These are phyloP conservation scores for Suillus cothurnatus DNA, from an alignment of 768 basidiomycete species.

Conservation along the genomic window DNA sequence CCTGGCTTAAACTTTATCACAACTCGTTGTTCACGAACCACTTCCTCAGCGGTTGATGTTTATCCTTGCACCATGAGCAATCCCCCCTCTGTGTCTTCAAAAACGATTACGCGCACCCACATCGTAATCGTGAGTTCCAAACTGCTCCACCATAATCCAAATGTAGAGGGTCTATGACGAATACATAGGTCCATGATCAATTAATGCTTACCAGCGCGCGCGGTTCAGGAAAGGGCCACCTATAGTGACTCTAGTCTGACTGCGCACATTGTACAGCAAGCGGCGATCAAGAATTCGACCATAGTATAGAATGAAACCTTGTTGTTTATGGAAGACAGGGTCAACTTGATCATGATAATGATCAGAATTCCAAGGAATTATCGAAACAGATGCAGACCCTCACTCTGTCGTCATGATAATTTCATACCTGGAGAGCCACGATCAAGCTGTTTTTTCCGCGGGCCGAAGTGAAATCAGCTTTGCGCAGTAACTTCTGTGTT, in stretches of 20 bases:
- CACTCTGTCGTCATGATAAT: too few relatives aligned
- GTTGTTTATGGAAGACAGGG: not conserved
- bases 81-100: not conserved
- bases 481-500: not conserved
- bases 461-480: not conserved
- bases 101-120: not conserved
- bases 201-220: not conserved
- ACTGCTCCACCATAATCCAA: not conserved
- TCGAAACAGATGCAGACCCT: not conserved
- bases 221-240: not conserved
- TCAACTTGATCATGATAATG: too few relatives aligned
- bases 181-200: too few relatives aligned
- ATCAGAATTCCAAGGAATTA: not conserved
- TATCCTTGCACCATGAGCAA: not conserved
- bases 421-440: not conserved
- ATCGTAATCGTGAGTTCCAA: not conserved
- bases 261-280: not conserved
- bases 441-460: not conserved
- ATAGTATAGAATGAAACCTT: not conserved
- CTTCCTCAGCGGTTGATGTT: not conserved
- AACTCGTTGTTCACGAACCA: not conserved
- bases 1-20: not conserved
- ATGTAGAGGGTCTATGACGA: not conserved
- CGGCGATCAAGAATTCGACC: not conserved
- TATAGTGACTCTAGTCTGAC: too few relatives aligned